phyloP scores from a whole-genome alignment of 805 yeast species.

The Lipomyces sp. region DNA sequence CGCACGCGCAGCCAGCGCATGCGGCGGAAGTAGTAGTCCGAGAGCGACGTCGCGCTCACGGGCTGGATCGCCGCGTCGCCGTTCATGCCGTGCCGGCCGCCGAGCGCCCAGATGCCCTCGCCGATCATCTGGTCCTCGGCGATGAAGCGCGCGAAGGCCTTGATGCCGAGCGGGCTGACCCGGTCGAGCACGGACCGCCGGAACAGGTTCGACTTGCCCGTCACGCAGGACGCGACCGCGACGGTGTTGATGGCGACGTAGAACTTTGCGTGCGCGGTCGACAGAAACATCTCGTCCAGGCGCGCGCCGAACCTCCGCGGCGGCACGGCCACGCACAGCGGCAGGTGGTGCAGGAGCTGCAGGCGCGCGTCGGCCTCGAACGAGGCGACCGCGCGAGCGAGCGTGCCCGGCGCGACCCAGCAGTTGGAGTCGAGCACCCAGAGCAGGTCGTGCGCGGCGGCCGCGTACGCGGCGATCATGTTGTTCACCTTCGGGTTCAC shows the following conservation, averaged over 20 bases:
- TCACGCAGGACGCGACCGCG: constrained; percentile 81
- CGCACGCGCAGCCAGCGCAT: constrained; percentile 84
- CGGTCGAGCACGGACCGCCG: constrained; percentile 56
- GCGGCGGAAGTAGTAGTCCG: constrained; percentile 63
- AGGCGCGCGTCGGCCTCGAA: constrained; percentile 44
- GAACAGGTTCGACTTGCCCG: constrained; percentile 82
- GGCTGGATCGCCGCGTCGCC: constrained; percentile 82
- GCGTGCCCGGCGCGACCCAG: constrained; percentile 64
- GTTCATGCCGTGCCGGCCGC: constrained; percentile 71
- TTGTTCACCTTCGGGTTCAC: constrained; percentile 90
- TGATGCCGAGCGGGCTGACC: constrained; percentile 47
- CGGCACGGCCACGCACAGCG: constrained; percentile 43
- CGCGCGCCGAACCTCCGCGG: constrained; percentile 58
- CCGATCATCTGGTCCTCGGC: constrained; percentile 95
- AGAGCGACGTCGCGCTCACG: constrained; percentile 41
- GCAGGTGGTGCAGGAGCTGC: constrained; percentile 76
- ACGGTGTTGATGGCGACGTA: constrained; percentile 73
- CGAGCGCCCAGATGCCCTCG: constrained; percentile 69
- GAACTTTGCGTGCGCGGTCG: constrained; percentile 82
- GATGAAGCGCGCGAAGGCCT: constrained; percentile 72
- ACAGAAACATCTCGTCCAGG: constrained; percentile 79
- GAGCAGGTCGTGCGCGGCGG: constrained; percentile 66
- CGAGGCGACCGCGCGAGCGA: constrained; percentile 57
- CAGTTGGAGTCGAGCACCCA: constrained; percentile 89
- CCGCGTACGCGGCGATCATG: constrained; percentile 70